Evolutionary conservation across 148 eudicot genomes (phyloP).

Genomic region (Cornus suecica): DNA sequence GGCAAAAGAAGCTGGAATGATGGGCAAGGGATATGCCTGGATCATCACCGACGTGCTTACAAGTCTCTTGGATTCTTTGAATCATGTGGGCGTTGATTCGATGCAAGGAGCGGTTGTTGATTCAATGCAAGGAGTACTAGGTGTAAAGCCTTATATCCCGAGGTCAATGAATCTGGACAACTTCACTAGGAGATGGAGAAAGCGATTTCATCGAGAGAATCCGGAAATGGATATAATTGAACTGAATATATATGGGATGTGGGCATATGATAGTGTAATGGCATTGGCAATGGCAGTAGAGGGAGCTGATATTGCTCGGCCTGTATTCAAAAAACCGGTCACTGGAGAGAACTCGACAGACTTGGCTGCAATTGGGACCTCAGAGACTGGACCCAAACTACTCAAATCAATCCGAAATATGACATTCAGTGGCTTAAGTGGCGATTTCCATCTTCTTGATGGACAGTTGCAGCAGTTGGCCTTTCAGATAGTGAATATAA

Average conservation of each 20-base stretch:
- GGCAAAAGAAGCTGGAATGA: slow-evolving; percentile 59
- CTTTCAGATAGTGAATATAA: neutral
- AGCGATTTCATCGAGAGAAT: slow-evolving; percentile 31
- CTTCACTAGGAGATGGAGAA: slow-evolving; percentile 44
- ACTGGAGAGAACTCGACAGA: no score
- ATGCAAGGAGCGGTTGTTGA: no score
- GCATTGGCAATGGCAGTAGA: slow-evolving; percentile 62
- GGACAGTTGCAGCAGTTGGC: no score
- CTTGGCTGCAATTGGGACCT: no score
- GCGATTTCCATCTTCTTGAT: no score
- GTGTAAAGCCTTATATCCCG: slow-evolving; percentile 51
- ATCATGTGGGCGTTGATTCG: no score
- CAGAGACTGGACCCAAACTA: no score
- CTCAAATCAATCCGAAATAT: neutral
- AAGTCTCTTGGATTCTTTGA: slow-evolving; percentile 35
- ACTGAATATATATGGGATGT: slow-evolving; percentile 39
- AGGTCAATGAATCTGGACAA: slow-evolving; percentile 24
- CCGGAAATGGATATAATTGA: slow-evolving; percentile 28
- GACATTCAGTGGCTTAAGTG: slow-evolving; percentile 33
- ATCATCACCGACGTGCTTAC: slow-evolving; percentile 51
- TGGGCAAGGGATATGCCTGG: slow-evolving; percentile 69
- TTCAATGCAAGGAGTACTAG: slow-evolving; percentile 68
- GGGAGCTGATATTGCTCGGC: slow-evolving; percentile 14
- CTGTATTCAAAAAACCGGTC: slow-evolving; percentile 18
- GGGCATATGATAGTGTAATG: slow-evolving; percentile 59